phyloP scores from a whole-genome alignment of 306 rosid species.

The Trifolium subterraneum region DNA sequence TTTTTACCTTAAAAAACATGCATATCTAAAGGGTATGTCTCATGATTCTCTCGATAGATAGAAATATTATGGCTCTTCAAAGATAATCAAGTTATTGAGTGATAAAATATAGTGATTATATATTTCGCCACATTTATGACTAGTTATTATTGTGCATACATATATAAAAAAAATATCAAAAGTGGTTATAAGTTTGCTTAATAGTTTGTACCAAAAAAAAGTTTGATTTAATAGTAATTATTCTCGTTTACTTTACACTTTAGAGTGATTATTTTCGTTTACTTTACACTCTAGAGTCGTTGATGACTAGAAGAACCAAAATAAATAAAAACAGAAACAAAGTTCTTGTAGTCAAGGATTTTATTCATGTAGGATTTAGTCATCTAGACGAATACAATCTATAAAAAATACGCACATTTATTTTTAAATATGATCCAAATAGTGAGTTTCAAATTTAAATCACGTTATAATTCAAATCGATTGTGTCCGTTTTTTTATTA shows the following conservation, averaged over 20 bases:
- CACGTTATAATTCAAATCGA: background rate
- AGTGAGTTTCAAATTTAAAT: background rate
- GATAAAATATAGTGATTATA: background rate
- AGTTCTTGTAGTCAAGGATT: background rate
- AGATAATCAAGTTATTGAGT: background rate
- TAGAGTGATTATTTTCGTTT: background rate
- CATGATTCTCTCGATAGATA: background rate
- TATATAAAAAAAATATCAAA: too few relatives aligned
- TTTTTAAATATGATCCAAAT: too few relatives aligned
- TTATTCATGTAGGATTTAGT: background rate
- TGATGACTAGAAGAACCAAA: background rate
- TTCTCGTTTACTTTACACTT: background rate
- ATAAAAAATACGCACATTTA: too few relatives aligned
- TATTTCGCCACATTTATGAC: background rate
- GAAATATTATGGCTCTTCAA: background rate
- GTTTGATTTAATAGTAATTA: too few relatives aligned
- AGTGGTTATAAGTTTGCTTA: too few relatives aligned
- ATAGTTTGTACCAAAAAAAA: too few relatives aligned
- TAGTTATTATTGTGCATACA: too few relatives aligned
- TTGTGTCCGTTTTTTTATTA: background rate
- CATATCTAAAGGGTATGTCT: background rate
- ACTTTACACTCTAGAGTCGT: background rate
- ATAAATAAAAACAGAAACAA: background rate
- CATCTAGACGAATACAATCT: too few relatives aligned
- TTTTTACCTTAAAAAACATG: background rate